Base-by-base conservation (phyloP, 106 monocot species). In the Apostasia ramifera region DNA sequence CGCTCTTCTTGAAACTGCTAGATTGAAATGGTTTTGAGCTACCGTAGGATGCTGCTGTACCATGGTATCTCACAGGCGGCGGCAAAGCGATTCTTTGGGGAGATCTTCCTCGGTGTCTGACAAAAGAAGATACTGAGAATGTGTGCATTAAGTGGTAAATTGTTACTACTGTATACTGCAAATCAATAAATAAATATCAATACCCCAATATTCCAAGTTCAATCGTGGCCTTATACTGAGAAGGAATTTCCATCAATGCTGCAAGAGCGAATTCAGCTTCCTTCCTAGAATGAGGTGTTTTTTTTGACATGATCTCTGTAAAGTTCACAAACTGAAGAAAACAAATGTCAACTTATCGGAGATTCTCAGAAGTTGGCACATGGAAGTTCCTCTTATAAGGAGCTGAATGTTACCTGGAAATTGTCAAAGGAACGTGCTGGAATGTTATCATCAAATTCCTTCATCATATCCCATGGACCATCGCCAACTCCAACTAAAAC, bases 401-500 rank as follows among this genome's bases (percentile, higher is more conserved):
- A 73, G 63, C 1, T 43, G 55, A 75, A 13, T 12, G 1, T 54
- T 4, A 54, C 67, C 67, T 68, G 67, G 53, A 68, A 68, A 41
- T 68, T 68, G 42, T 68, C 67, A 41, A 68, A 68, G 53, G 67
- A 68, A 3, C 67, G 46, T 45, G 82, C 63, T 61, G 95, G 89
- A 66, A 95, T 95, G 59, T 92, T 92, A 48, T 95, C 95, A 73
- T 95, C 95, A 77, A 95, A 95, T 77, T 95, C 86, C 58, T 66
- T 79, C 95, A 95, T 95, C 84, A 81, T 85, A 58, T 89, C 92
- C 95, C 95, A 95, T 2, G 95, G 95, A 6, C 95, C 95, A 92
- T 95, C 95, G 1, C 95, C 95, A 63, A 95, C 95, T 59, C 95
- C 95, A 77, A 95, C 95, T 41, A 95, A 79, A 54, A 95, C 73